Evolutionary conservation across 495 filamentous ascomycete genomes (phyloP).

Genomic region (Collariella sp.): DNA sequence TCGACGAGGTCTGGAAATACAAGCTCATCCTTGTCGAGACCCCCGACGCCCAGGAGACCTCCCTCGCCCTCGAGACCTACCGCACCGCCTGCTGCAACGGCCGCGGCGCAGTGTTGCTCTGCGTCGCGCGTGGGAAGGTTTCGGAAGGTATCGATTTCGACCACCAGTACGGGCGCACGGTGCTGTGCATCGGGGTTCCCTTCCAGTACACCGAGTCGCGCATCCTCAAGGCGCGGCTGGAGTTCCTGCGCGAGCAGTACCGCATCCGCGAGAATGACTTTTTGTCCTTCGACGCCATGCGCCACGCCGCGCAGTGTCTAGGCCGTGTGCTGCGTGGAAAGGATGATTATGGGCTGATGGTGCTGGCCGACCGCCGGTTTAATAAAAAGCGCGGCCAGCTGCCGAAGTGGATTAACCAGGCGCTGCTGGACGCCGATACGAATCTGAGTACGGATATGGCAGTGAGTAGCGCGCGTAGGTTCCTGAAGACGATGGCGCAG

Average conservation of each 20-base stretch:
- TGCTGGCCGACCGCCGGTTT: slow-evolving; percentile 87
- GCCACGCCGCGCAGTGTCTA: slow-evolving; percentile 93
- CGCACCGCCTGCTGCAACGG: slow-evolving; percentile 96
- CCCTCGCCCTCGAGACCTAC: slow-evolving; percentile 90
- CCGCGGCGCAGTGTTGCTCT: slow-evolving; percentile 83
- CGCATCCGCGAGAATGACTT: slow-evolving; percentile 97
- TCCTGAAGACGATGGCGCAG: slow-evolving; percentile 82
- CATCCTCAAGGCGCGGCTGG: slow-evolving; percentile 90
- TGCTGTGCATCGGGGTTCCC: slow-evolving; percentile 92
- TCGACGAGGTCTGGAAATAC: slow-evolving; percentile 98
- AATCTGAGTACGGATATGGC: slow-evolving; percentile 95
- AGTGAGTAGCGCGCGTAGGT: slow-evolving; percentile 77
- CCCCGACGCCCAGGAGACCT: slow-evolving; percentile 93
- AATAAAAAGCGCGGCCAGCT: slow-evolving; percentile 81
- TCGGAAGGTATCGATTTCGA: slow-evolving; percentile 98
- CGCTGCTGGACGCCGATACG: slow-evolving; percentile 69
- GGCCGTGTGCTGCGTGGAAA: slow-evolving; percentile 94
- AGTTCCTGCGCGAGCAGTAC: slow-evolving; percentile 94
- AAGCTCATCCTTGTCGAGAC: slow-evolving; percentile 98
- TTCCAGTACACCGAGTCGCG: slow-evolving; percentile 99
- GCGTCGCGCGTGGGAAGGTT: slow-evolving; percentile 94
- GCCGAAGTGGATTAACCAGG: slow-evolving; percentile 95
- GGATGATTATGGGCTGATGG: slow-evolving; percentile 99
- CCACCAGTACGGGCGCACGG: slow-evolving; percentile 94
- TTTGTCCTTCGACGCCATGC: slow-evolving; percentile 97